Evolutionary conservation across 2,329 filamentous ascomycete genomes (phyloP), one percentile per base, ranked within the genome.

Genomic region (Diaporthe sp.): DNA sequence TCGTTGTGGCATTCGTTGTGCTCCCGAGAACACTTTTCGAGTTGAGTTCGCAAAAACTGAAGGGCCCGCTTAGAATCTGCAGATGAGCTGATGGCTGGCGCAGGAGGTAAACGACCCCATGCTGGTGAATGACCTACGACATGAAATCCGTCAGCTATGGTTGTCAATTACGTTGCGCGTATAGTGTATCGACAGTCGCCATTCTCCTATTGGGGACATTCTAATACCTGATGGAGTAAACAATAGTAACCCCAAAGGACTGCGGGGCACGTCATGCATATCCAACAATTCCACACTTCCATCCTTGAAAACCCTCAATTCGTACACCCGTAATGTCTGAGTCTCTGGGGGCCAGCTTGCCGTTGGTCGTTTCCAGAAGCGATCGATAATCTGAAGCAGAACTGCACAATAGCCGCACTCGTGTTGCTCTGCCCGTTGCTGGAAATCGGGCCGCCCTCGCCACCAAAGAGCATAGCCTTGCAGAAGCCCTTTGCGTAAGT

Each of bases 241-340:
- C 17, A 53, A 25, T 5, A 53, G 15, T 17, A 53, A 13, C 30
- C 25, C 27, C 25, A 25, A 15, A 53, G 50, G 50, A 6, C 25
- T 2, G 6, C 27, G 9, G n/a, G 22, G 7, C 12, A 5, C 0
- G 17, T 12, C 8, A 9, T 0, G 1, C 12, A 27, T 15, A 17
- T 30, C 50, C 50, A 27, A 2, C 8, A 53, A 3, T 30, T 53
- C 50, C 50, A 53, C 50, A 30, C 50, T 53, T 3, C 50, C 50
- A 53, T 53, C 30, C 27, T 53, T 15, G 4, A 27, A 53, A 17
- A 15, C 50, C 50, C 15, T 51, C 25, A 51, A 51, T 5, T 27
- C 50, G n/a, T 25, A 51, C 9, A 12, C 17, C 10, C 13, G 47
- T 27, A 17, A 10, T 25, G 22, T 8, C 22, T 10, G 0, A n/a